A percentile compares a stretch with the other conserved stretches of the same genome.
Conservation (phyloP, 345 rosid genomes). For the Dipteronia sinensis region DNA sequence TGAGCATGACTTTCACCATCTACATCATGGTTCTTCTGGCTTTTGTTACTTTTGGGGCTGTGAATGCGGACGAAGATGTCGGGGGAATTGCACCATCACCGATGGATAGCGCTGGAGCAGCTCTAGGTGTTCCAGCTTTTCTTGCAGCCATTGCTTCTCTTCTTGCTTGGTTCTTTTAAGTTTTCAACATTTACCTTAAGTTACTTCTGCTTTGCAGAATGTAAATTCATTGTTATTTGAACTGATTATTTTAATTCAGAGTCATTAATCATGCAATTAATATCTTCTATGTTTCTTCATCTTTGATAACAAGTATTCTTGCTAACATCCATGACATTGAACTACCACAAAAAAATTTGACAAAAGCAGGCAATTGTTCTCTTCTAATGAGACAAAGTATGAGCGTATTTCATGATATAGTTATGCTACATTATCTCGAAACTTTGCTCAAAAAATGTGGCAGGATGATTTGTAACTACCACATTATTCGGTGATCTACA, state of each 20-base stretch:
- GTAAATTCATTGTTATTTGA: neutral
- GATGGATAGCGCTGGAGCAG: slow-evolving; percentile 33
- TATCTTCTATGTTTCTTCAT: neutral
- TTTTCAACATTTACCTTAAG: slow-evolving; percentile 4
- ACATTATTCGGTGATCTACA: too few species aligned
- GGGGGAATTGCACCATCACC: slow-evolving; percentile 39
- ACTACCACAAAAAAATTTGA: too few species aligned
- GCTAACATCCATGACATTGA: neutral
- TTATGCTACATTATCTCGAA: too few species aligned
- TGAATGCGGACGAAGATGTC: slow-evolving; percentile 23
- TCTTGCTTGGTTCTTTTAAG: slow-evolving; percentile 34
- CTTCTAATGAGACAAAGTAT: too few species aligned
- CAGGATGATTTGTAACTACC: too few species aligned
- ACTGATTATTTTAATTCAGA: neutral
- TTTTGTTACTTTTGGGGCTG: slow-evolving; percentile 13
- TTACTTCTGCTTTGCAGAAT: slow-evolving; percentile 7
- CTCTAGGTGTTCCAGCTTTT: slow-evolving; percentile 30
- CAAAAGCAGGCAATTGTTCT: too few species aligned
- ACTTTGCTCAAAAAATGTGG: too few species aligned
- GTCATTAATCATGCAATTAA: neutral
- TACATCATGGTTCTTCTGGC: slow-evolving; percentile 20
- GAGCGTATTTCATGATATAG: too few species aligned
- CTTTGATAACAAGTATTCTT: neutral
- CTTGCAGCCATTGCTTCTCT: slow-evolving; percentile 28
- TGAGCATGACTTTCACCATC: slow-evolving; percentile 30